These are phyloP conservation scores for Mixia osmundae DNA, from an alignment of 1,284 basidiomycete species.

Conservation along the genomic window DNA sequence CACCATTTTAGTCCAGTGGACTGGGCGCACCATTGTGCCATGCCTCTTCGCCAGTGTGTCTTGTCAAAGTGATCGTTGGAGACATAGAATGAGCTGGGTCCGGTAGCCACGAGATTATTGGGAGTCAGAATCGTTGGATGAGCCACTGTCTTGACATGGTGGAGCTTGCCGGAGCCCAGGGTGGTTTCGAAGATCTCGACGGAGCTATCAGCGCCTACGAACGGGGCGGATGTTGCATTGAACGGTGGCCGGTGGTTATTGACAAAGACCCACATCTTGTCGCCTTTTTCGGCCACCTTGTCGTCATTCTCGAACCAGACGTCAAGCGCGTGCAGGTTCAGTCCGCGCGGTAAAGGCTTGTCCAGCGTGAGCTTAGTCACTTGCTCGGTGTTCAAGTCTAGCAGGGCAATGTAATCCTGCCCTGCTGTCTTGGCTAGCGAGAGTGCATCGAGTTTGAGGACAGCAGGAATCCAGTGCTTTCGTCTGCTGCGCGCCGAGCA, in stretches of 20 bases:
- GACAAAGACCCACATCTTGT: constrained; percentile 38
- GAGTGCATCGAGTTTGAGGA: constrained; percentile 24
- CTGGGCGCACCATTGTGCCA: constrained; percentile 13
- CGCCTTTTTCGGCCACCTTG: no score
- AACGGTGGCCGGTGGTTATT: constrained; percentile 38
- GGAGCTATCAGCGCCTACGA: constrained; percentile 41
- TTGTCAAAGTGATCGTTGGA: constrained; percentile 41
- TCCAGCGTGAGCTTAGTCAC: constrained; percentile 29
- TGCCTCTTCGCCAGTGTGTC: constrained; percentile 29
- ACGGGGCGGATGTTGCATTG: constrained; percentile 21
- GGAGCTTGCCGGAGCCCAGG: constrained; percentile 27
- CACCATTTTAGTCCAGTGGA: background rate
- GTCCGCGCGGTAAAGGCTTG: constrained; percentile 21
- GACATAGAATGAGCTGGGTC: constrained; percentile 38
- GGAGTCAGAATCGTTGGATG: constrained; percentile 37
- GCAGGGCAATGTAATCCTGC: constrained; percentile 4
- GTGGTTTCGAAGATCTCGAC: constrained; percentile 43
- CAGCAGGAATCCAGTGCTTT: constrained; percentile 33
- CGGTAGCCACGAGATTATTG: constrained; percentile 41
- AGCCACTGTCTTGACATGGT: constrained; percentile 35
- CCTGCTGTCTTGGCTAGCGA: constrained; percentile 22
- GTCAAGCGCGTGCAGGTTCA: constrained; percentile 47
- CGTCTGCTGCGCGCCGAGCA: constrained; percentile 36
- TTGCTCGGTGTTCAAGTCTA: constrained; percentile 27
- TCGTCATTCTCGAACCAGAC: constrained; percentile 33